These are phyloP conservation scores for Pseudogymnoascus verrucosus DNA, from an alignment of 2,329 filamentous ascomycete species.

Conservation along the genomic window DNA sequence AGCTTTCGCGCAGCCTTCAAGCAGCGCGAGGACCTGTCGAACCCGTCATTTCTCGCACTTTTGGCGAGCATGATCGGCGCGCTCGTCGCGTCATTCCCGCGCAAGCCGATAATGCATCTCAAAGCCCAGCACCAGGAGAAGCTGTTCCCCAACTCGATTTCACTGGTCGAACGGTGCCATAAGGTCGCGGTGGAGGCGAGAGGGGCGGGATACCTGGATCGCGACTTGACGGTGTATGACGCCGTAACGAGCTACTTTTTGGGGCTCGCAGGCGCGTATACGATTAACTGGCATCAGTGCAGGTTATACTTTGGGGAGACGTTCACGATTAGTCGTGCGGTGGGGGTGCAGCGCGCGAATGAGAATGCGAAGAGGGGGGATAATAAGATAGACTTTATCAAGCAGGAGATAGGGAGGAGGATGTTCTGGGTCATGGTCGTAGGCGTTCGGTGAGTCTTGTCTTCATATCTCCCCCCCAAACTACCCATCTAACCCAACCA, in stretches of 20 bases:
- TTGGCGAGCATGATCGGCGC: constrained; percentile 66
- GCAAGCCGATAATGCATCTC: constrained; percentile 61
- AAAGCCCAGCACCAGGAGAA: constrained; percentile 57
- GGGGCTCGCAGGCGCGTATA: constrained; percentile 58
- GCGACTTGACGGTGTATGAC: constrained; percentile 49
- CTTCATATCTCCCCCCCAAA: neutral
- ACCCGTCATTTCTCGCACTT: constrained; percentile 60
- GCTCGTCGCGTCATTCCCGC: constrained; percentile 68
- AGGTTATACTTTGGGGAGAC: constrained; percentile 67
- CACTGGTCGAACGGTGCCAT: constrained; percentile 63
- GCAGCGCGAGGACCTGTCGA: constrained; percentile 56
- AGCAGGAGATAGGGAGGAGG: constrained; percentile 64
- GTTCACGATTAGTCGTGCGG: constrained; percentile 58
- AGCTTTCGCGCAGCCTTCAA: constrained; percentile 65
- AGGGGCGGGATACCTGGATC: constrained; percentile 49
- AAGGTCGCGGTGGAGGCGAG: constrained; percentile 61
- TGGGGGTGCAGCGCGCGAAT: constrained; percentile 55
- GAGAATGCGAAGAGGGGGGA: constrained; percentile 19
- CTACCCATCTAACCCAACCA: constrained; percentile 27
- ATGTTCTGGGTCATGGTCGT: constrained; percentile 82
- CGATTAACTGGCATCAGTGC: constrained; percentile 57
- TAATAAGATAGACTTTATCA: constrained; percentile 51
- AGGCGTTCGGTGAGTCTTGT: constrained; percentile 50
- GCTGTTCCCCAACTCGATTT: constrained; percentile 60
- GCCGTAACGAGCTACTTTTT: constrained; percentile 71